phyloP scores from a whole-genome alignment of 345 rosid species.

The Turritis glabra region DNA sequence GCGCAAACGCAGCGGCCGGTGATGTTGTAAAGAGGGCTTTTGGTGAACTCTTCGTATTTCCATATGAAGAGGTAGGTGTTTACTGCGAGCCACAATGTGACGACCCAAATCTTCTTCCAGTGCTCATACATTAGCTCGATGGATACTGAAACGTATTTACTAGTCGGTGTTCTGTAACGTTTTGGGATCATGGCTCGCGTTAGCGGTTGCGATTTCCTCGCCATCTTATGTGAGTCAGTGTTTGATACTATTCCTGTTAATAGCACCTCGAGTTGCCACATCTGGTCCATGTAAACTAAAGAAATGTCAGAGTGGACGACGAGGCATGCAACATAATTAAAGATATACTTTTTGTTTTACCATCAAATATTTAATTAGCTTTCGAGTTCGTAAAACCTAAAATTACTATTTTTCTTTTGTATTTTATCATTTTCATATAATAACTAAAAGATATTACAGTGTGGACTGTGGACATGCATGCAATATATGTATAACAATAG shows the following conservation, averaged over 20 bases:
- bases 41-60: conserved; percentile 47
- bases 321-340: not conserved
- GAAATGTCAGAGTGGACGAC: not conserved
- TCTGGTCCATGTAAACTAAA: conserved; percentile 45
- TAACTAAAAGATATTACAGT: no score
- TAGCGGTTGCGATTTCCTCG: conserved; percentile 40
- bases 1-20: conserved; percentile 69
- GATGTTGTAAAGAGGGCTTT: conserved; percentile 46
- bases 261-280: conserved; percentile 88
- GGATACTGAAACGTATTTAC: conserved; percentile 46
- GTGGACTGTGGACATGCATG: no score
- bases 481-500: no score
- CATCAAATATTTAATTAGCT: no score
- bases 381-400: not conserved
- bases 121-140: conserved; percentile 56
- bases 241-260: conserved; percentile 70
- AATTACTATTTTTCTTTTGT: not conserved
- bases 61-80: conserved; percentile 50
- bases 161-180: conserved; percentile 60
- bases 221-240: conserved; percentile 23
- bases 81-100: conserved; percentile 47
- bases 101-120: conserved; percentile 69
- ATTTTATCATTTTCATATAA: no score
- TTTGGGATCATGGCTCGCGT: conserved; percentile 80
- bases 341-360: not conserved